phyloP scores from a whole-genome alignment of 2,329 filamentous ascomycete genomes.

The Aspergillus neoniger region DNA sequence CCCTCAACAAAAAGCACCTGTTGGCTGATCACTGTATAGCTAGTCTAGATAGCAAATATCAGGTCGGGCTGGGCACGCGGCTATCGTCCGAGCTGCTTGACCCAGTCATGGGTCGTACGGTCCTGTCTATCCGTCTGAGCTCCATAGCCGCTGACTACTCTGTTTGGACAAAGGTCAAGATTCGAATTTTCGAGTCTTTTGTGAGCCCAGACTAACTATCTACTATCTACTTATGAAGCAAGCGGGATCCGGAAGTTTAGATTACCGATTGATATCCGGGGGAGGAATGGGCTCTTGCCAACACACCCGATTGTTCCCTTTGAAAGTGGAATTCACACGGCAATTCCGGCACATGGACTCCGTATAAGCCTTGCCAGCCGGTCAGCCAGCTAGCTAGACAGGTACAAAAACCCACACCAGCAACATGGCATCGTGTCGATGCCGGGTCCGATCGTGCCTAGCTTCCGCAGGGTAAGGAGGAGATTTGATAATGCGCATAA shows the following conservation, averaged over 20 bases:
- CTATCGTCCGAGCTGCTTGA: slow-evolving; percentile 14
- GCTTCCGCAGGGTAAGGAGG: neutral
- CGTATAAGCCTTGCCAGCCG: neutral
- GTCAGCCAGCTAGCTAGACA: neutral
- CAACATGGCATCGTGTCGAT: neutral
- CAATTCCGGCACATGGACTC: neutral
- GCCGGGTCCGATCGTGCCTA: neutral
- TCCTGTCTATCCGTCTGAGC: no score
- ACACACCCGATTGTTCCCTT: no score
- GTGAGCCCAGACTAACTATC: neutral
- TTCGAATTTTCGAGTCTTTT: neutral
- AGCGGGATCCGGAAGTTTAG: neutral
- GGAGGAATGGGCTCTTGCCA: neutral
- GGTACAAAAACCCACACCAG: neutral
- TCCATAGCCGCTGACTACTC: neutral
- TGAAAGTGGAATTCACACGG: neutral
- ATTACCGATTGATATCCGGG: neutral
- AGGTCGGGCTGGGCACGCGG: slow-evolving; percentile 8
- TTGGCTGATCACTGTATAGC: slow-evolving; percentile 14
- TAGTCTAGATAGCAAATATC: neutral
- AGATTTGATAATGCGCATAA: slow-evolving; percentile 8
- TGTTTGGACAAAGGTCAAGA: neutral
- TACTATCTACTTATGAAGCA: neutral
- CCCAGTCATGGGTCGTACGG: neutral
- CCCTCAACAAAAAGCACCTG: neutral